Base-by-base conservation (phyloP, 2,329 filamentous ascomycete species). In the Nothophoma quercina region DNA sequence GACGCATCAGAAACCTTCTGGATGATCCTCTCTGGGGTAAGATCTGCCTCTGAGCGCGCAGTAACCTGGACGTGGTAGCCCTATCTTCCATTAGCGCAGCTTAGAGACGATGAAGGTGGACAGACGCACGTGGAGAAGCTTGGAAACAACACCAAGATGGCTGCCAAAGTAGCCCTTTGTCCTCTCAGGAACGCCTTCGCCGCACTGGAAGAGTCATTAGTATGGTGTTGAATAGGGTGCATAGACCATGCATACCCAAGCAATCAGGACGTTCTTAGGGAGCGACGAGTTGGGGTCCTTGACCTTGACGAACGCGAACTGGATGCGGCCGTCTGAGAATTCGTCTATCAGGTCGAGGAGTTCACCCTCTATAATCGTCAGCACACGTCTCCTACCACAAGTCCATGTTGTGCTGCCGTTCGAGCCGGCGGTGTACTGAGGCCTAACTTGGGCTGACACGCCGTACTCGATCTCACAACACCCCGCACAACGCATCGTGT, bases 131-230 rank as follows among this genome's bases (percentile, higher is more conserved):
- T 97, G 93, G 33, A 99, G 85, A 63, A 97, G 83, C 77, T 96
- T 97, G 57, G 92, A 88, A 29, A 98, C 92, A 39, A 91, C 88
- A 55, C 89, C 88, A 39, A 95, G 81, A 77, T 99, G 93, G 78
- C 92, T 97, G 62, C 91, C 96, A 74, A 99, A 99, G 78, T 98
- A 98, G 61, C 95, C 95, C 78, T 98, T 99, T 56, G 93, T 98
- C 68, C 93, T 84, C 78, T 99, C 95, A n/a, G 95, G 95, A 13
- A 99, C 95, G 65, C 95, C 95, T 71, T 96, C 93, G 62, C 95
- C 95, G 75, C 95, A 99, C 89, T 83, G 59, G 41, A 43, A 34
- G 44, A 6, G 40, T 35, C 28, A 29, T 63, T 49, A 63, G 58
- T 26, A 41, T 30, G 10, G 2, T 3, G 10, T 15, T 23, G 22